Percentiles rank a stretch among this genome's conserved stretches.
phyloP scores from a whole-genome alignment of 1,139 yeast species.

The Sugiyamaella japonica region DNA sequence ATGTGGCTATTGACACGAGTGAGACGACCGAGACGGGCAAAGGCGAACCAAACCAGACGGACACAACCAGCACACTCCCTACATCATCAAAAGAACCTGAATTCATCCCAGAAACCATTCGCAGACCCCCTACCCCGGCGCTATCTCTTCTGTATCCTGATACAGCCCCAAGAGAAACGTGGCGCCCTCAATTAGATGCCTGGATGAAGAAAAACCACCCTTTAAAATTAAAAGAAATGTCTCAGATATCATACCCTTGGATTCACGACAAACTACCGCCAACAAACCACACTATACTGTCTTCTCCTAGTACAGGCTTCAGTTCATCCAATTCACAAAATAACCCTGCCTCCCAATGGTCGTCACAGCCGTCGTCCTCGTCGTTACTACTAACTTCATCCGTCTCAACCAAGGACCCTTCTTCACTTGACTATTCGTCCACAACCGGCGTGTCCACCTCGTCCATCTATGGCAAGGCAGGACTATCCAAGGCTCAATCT shows the following conservation, averaged over 20 bases:
- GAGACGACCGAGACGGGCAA: too few species aligned
- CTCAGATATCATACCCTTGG: constrained; percentile 24
- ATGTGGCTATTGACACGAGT: too few species aligned
- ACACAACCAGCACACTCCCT: neutral
- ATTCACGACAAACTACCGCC: constrained; percentile 18
- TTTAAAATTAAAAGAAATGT: constrained; percentile 29
- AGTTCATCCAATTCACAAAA: constrained; percentile 3
- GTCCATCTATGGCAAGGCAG: constrained; percentile 16
- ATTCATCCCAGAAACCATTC: neutral
- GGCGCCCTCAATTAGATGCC: constrained; percentile 43
- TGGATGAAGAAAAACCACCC: constrained; percentile 40
- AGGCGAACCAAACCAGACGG: neutral
- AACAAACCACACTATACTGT: constrained; percentile 14
- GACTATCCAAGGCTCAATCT: constrained; percentile 15
- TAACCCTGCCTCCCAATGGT: constrained; percentile 10
- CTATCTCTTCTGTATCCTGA: constrained; percentile 42
- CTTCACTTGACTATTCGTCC: neutral
- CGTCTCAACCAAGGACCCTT: constrained; percentile 5
- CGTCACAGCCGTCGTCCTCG: neutral
- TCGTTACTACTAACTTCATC: constrained; percentile 2
- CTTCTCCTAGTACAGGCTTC: constrained; percentile 13
- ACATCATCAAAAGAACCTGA: neutral
- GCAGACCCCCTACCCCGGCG: constrained; percentile 18
- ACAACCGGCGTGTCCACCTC: constrained; percentile 12
- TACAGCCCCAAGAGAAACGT: constrained; percentile 42